Evolutionary conservation across 2,329 filamentous ascomycete species (phyloP).

Genomic region (Trichoderma breve): DNA sequence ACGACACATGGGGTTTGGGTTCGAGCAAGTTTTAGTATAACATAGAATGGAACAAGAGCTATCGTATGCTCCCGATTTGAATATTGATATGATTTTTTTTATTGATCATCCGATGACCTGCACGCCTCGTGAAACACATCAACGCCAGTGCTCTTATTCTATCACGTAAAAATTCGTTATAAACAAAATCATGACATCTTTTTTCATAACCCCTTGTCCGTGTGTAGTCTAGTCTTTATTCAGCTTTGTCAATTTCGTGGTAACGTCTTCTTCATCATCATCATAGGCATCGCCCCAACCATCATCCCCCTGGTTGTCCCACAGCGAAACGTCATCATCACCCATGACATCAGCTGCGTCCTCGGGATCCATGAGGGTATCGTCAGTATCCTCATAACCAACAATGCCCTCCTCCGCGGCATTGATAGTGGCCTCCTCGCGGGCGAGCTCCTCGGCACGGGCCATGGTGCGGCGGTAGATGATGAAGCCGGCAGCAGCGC

Average conservation of each 20-base stretch:
- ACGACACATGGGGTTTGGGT: background rate
- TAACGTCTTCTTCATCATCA: background rate
- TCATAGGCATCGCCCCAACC: conserved; percentile 31
- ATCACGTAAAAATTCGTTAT: background rate
- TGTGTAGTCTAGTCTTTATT: conserved; percentile 2
- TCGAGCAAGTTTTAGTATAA: background rate
- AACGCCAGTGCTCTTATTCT: background rate
- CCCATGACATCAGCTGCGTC: conserved; percentile 56
- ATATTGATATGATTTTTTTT: background rate
- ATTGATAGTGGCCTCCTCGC: conserved; percentile 40
- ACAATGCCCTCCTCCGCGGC: conserved; percentile 35
- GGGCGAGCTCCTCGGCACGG: conserved; percentile 57
- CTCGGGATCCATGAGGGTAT: conserved; percentile 45
- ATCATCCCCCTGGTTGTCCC: conserved; percentile 44
- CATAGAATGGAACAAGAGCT: conserved; percentile 6
- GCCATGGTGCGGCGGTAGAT: conserved; percentile 76
- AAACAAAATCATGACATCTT: background rate
- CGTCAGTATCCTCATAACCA: conserved; percentile 46
- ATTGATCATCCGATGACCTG: background rate
- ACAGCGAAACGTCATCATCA: conserved; percentile 59
- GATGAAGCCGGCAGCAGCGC: conserved; percentile 73
- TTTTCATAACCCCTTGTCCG: background rate
- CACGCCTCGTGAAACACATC: background rate
- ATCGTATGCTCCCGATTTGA: background rate
- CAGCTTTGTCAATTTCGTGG: background rate